Evolutionary conservation across 2,329 filamentous ascomycete species (phyloP), one percentile per base, ranked within the genome.

Genomic region (Rosellinia necatrix): DNA sequence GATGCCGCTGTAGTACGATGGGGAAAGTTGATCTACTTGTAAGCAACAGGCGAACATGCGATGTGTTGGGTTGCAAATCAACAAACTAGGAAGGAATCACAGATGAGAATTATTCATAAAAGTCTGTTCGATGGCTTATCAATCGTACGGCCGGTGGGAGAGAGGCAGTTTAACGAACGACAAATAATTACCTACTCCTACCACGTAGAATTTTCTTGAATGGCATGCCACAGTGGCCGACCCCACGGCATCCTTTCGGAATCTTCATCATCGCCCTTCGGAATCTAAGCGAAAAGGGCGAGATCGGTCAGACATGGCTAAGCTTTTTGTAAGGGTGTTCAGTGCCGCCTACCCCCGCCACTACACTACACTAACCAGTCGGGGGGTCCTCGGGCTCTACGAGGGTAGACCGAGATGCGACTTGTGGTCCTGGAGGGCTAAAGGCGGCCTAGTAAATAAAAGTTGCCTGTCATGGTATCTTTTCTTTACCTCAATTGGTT

Each of bases 191-290:
- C n/a, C n/a, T n/a, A n/a, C n/a, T n/a, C n/a, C n/a, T n/a, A n/a
- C n/a, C 29, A 24, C 30, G 38, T 10, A 48, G 50, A 58, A 55
- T 41, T 15, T 58, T 58, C 56, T n/a, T n/a, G n/a, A 41, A 46
- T 17, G 7, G n/a, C 13, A 17, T 42, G 41, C 32, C 10, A 30
- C 1, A 34, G 41, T 54, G 35, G 50, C 46, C 56, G 50, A 49
- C 46, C 37, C 50, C 55, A 21, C 34, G 50, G 44, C 55, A 44
- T 34, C 40, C 27, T 29, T 40, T 49, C 41, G 55, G 55, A 10
- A 40, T 37, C 21, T 3, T 15, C n/a, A 21, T 21, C 42, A 43
- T 53, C 56, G 56, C 56, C 42, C 50, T 55, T 58, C 50, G 56
- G 56, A 54, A 37, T 50, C 50, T 24, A 19, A 10, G 27, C 21